A percentile compares a stretch with the other conserved stretches of the same genome.
phyloP scores from a whole-genome alignment of 2,329 filamentous ascomycete species.

The Bipolaris gigantea region DNA sequence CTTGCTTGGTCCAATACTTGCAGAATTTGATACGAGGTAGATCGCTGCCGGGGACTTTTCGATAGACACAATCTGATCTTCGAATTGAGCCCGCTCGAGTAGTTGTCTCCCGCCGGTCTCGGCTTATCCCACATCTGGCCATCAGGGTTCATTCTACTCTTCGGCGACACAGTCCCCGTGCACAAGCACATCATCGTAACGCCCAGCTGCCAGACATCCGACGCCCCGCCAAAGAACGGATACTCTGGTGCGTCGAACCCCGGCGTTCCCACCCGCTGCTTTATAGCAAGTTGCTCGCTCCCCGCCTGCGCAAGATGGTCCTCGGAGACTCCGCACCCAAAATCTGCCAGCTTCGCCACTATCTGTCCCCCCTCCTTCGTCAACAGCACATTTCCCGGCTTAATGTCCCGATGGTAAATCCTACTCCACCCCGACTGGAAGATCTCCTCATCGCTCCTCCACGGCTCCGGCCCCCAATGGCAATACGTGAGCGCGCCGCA shows the following conservation, averaged over 20 bases:
- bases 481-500: conserved; percentile 16
- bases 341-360: conserved; percentile 24
- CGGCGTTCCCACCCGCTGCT: conserved; percentile 5
- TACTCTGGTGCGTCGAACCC: conserved; percentile 21
- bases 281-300: not conserved
- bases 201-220: conserved; percentile 25
- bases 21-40: not conserved
- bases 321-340: conserved; percentile 17
- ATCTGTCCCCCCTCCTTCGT: conserved; percentile 7
- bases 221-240: conserved; percentile 9
- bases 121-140: conserved; percentile 8
- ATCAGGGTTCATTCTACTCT: conserved; percentile 4
- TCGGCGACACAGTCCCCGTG: conserved; percentile 1
- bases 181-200: conserved; percentile 19
- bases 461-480: conserved; percentile 16
- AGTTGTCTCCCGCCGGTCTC: conserved; percentile 10
- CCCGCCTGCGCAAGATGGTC: not conserved
- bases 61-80: conserved; percentile 7
- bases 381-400: conserved; percentile 24
- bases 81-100: conserved; percentile 10
- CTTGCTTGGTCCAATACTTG: conserved; percentile 4
- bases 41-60: conserved; percentile 1
- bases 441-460: conserved; percentile 4
- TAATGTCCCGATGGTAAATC: conserved; percentile 24
- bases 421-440: conserved; percentile 13